Percentiles rank a stretch among this genome's conserved stretches.
These are phyloP conservation scores for Ceratobasidium sp. DNA, from an alignment of 1,284 basidiomycete species.

Conservation along the genomic window DNA sequence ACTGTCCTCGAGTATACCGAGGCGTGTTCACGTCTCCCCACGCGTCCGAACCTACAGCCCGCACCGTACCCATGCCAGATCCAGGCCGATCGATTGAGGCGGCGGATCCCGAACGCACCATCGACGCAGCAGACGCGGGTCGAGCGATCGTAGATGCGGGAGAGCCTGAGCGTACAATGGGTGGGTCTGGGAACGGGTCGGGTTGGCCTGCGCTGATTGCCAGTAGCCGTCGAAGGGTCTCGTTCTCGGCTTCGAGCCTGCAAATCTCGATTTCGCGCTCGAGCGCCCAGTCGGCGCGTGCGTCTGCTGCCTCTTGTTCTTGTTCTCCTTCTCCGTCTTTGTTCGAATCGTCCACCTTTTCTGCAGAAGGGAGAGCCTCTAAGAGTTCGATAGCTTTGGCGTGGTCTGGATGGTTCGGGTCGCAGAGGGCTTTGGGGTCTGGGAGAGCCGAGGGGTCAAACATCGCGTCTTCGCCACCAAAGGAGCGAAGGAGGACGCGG, in stretches of 20 bases:
- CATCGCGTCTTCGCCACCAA: slow-evolving; percentile 73
- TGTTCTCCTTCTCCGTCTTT: slow-evolving; percentile 48
- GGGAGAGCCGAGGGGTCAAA: slow-evolving; percentile 46
- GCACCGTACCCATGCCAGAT: slow-evolving; percentile 39
- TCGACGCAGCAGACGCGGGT: slow-evolving; percentile 27
- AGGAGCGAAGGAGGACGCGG: slow-evolving; percentile 77
- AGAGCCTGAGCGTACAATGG: slow-evolving; percentile 9
- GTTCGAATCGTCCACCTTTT: slow-evolving; percentile 49
- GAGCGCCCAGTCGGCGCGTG: slow-evolving; percentile 80
- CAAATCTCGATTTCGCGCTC: slow-evolving; percentile 88
- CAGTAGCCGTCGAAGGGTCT: slow-evolving; percentile 77
- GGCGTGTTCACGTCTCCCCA: slow-evolving; percentile 42
- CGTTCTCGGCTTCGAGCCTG: slow-evolving; percentile 85
- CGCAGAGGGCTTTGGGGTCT: slow-evolving; percentile 48
- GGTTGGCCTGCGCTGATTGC: slow-evolving; percentile 66
- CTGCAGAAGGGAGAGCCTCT: slow-evolving; percentile 27
- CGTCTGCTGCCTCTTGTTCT: slow-evolving; percentile 56
- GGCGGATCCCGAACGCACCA: slow-evolving; percentile 14
- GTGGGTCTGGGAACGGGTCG: slow-evolving; percentile 27
- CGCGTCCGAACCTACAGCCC: slow-evolving; percentile 30
- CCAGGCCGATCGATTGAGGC: slow-evolving; percentile 37
- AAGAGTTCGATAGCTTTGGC: slow-evolving; percentile 38
- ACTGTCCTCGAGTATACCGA: slow-evolving; percentile 39
- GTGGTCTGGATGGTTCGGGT: slow-evolving; percentile 42
- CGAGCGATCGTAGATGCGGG: slow-evolving; percentile 10